Conservation (phyloP, 1,284 basidiomycete species). For the Trametes polyzona region DNA sequence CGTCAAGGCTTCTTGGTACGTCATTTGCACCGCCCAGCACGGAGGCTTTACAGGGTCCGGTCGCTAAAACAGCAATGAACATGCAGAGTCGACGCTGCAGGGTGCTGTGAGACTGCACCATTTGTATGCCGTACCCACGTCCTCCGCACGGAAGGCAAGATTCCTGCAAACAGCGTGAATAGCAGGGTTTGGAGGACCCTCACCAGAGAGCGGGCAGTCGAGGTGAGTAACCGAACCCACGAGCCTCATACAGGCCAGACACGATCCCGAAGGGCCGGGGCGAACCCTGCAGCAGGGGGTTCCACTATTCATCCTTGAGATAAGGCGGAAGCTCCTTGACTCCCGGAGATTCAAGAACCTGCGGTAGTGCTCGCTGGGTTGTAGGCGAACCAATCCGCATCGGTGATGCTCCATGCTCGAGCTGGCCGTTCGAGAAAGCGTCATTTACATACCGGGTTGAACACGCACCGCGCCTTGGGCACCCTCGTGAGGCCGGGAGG, state of each 20-base stretch:
- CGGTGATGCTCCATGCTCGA: not conserved
- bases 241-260: not conserved
- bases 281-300: not conserved
- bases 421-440: not conserved
- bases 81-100: not conserved
- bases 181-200: too few species aligned
- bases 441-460: not conserved
- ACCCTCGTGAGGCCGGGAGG: not conserved
- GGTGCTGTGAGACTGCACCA: not conserved
- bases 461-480: conserved; percentile 1
- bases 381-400: not conserved
- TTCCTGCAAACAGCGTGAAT: not conserved
- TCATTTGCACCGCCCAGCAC: conserved; percentile 9
- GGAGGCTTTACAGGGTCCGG: conserved; percentile 9
- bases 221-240: not conserved
- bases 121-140: conserved; percentile 5
- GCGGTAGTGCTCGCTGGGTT: not conserved
- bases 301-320: not conserved
- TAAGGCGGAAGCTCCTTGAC: conserved; percentile 4
- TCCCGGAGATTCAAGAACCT: conserved; percentile 7
- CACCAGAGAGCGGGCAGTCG: not conserved
- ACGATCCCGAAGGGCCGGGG: conserved; percentile 6
- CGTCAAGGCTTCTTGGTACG: conserved; percentile 13
- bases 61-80: conserved; percentile 6
- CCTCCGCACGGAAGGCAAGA: not conserved